phyloP scores from a whole-genome alignment of 805 yeast genomes.

The Wickerhamomyces bisporus region DNA sequence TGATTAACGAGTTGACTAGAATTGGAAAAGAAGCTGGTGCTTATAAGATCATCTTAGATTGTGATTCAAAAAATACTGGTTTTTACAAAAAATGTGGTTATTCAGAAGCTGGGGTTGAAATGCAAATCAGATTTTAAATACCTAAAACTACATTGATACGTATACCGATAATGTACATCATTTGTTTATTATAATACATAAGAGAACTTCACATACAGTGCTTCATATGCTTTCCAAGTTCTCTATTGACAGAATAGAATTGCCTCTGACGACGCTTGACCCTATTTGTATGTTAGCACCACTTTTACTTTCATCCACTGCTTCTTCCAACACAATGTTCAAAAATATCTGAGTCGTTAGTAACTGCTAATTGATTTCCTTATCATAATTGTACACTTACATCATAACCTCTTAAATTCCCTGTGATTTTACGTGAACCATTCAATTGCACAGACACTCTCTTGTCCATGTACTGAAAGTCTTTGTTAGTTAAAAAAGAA shows the following conservation, averaged over 20 bases:
- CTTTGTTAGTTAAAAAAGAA: too few relatives aligned
- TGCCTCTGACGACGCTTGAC: conserved; percentile 70
- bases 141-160: neutral
- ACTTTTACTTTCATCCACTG: conserved; percentile 51
- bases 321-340: conserved; percentile 67
- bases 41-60: conserved; percentile 86
- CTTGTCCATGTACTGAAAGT: conserved; percentile 70
- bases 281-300: conserved; percentile 55
- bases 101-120: conserved; percentile 58
- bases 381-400: too few relatives aligned
- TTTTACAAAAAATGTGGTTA: conserved; percentile 90
- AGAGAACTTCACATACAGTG: too few relatives aligned
- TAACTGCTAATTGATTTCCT: too few relatives aligned
- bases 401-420: conserved; percentile 82
- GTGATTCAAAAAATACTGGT: conserved; percentile 73
- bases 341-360: conserved; percentile 43
- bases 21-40: conserved; percentile 62
- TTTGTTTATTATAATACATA: too few relatives aligned
- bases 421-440: conserved; percentile 74
- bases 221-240: conserved; percentile 21
- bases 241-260: conserved; percentile 70
- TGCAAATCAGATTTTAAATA: conserved; percentile 45
- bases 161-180: neutral
- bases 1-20: conserved; percentile 58
- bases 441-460: conserved; percentile 68